Conservation (phyloP, 768 basidiomycete species). For the Cantharellus cinnabarinus region DNA sequence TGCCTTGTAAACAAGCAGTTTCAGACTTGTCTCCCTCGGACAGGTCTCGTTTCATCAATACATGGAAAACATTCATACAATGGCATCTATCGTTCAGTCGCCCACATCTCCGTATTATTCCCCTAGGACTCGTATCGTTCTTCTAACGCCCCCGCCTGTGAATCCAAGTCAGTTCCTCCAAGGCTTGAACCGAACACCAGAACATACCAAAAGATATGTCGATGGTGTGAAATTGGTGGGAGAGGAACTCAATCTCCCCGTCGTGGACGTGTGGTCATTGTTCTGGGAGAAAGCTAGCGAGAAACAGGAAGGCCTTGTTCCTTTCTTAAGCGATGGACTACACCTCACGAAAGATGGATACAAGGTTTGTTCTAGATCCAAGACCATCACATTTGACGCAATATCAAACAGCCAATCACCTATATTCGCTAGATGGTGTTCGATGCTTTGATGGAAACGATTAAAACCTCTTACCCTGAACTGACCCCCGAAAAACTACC, state of each 20-base stretch:
- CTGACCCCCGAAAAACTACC: conserved; percentile 43
- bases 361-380: conserved; percentile 21
- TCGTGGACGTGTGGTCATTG: conserved; percentile 54
- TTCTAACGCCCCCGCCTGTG: conserved; percentile 75
- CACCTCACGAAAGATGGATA: conserved; percentile 66
- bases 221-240: conserved; percentile 47
- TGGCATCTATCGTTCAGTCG: conserved; percentile 42
- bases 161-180: conserved; percentile 27
- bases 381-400: background rate
- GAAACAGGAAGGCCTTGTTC: conserved; percentile 30
- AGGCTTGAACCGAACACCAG: conserved; percentile 40
- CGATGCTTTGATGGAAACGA: conserved; percentile 35
- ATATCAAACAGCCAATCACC: background rate
- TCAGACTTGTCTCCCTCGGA: background rate
- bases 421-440: conserved; percentile 34
- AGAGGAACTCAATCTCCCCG: conserved; percentile 29
- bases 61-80: conserved; percentile 37
- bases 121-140: conserved; percentile 49
- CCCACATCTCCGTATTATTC: conserved; percentile 46
- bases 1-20: background rate
- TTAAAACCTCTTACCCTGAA: conserved; percentile 40
- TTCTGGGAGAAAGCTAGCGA: conserved; percentile 58
- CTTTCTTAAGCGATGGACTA: conserved; percentile 51
- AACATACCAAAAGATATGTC: conserved; percentile 45
- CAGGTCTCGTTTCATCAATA: conserved; percentile 35